Percentiles rank a stretch among this genome's conserved stretches.
These are phyloP conservation scores for Spizellomyces punctatus DNA, from an alignment of 192 early-diverging fungal species.

Conservation along the genomic window DNA sequence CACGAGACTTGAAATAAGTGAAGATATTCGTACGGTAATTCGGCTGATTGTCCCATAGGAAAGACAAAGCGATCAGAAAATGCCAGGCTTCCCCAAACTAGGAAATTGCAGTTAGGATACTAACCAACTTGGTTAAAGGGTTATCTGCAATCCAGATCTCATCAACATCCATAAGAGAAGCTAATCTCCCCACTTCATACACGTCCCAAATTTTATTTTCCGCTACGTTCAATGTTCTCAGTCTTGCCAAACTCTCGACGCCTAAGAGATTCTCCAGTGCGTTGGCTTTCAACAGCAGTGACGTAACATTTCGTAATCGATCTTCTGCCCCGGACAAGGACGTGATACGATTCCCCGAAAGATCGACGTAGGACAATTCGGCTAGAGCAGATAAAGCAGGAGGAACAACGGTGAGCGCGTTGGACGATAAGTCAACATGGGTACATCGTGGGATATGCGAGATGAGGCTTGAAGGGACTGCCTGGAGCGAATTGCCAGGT, in stretches of 20 bases:
- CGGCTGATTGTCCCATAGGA: constrained; percentile 11
- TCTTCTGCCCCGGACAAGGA: constrained; percentile 31
- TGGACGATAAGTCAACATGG: constrained; percentile 36
- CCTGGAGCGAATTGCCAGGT: constrained; percentile 20
- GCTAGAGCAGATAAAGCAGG: constrained; percentile 16
- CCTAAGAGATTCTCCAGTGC: constrained; percentile 38
- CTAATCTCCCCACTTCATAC: constrained; percentile 40
- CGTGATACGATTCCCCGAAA: constrained; percentile 34
- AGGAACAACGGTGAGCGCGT: constrained; percentile 32
- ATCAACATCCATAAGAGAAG: constrained; percentile 27
- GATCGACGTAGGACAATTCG: constrained; percentile 18
- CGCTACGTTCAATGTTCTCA: constrained; percentile 35
- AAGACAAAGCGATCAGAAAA: no score
- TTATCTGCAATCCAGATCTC: constrained; percentile 42
- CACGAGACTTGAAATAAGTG: constrained; percentile 47
- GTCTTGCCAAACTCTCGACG: constrained; percentile 31
- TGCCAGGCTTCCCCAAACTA: no score
- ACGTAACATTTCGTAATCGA: constrained; percentile 16
- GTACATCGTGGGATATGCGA: constrained; percentile 18
- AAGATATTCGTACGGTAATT: constrained; percentile 48
- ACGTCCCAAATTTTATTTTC: constrained; percentile 51
- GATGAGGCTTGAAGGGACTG: constrained; percentile 12
- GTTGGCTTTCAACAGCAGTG: constrained; percentile 31
- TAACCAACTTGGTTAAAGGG: constrained; percentile 42
- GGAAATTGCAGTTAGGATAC: not conserved